Conservation (phyloP, 2,329 filamentous ascomycete genomes). For the Decorospora gaudefroyi region DNA sequence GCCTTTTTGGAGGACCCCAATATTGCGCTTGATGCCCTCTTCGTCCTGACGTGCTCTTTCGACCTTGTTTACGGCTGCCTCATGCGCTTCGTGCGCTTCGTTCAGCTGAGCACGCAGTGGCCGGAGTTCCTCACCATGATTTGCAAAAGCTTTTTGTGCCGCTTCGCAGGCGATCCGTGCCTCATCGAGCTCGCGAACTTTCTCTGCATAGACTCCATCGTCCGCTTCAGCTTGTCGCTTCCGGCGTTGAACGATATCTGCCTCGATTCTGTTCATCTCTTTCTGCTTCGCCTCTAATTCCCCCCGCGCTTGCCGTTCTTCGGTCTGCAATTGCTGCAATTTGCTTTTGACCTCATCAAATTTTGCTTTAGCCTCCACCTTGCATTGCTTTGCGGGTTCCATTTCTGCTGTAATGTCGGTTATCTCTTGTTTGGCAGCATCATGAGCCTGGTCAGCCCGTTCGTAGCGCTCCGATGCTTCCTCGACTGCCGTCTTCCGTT, state of each 20-base stretch:
- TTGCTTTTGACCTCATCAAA: constrained; percentile 60
- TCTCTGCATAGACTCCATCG: constrained; percentile 69
- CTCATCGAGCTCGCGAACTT: constrained; percentile 62
- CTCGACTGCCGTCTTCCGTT: constrained; percentile 53
- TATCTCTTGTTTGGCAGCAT: constrained; percentile 45
- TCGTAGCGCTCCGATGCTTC: constrained; percentile 51
- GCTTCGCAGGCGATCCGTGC: constrained; percentile 58
- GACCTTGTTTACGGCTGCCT: constrained; percentile 28
- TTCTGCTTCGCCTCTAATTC: constrained; percentile 60
- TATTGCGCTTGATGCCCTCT: constrained; percentile 55
- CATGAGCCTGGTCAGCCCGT: constrained; percentile 49
- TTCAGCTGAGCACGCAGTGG: constrained; percentile 46
- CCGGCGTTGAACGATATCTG: constrained; percentile 60
- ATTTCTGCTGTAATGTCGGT: constrained; percentile 45
- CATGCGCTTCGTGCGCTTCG: constrained; percentile 34
- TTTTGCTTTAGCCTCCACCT: constrained; percentile 56
- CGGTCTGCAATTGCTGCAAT: constrained; percentile 56
- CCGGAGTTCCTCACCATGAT: constrained; percentile 47
- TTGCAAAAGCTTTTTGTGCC: constrained; percentile 51
- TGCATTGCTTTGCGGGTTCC: constrained; percentile 54
- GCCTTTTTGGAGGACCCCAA: constrained; percentile 59
- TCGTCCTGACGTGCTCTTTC: constrained; percentile 55
- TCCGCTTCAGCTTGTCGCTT: constrained; percentile 64
- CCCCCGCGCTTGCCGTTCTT: constrained; percentile 68
- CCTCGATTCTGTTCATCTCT: constrained; percentile 49